Percentiles rank a stretch among this genome's conserved stretches.
Conservation (phyloP, 2,329 filamentous ascomycete genomes). For the Talaromyces rugulosus region DNA sequence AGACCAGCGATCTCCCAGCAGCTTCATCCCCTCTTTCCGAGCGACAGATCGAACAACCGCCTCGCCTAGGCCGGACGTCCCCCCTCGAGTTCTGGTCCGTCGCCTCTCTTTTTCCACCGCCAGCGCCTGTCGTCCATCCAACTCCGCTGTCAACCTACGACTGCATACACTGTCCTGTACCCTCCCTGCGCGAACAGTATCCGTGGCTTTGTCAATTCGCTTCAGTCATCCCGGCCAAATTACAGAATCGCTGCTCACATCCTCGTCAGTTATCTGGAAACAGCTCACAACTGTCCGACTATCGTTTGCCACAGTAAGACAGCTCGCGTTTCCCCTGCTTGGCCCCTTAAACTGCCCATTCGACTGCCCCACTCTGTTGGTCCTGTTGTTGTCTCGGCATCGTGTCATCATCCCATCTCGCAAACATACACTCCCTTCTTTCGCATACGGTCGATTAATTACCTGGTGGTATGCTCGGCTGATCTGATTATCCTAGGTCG, state of each 20-base stretch:
- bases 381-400: background rate
- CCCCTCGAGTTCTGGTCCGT: background rate
- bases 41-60: background rate
- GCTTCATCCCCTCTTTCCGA: constrained; percentile 10
- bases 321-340: background rate
- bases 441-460: background rate
- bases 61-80: background rate
- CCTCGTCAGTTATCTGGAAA: constrained; percentile 4
- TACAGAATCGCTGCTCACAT: constrained; percentile 1
- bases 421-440: background rate
- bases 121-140: background rate
- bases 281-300: constrained; percentile 2
- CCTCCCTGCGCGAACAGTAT: background rate
- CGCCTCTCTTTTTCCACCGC: background rate
- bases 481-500: background rate
- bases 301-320: constrained; percentile 10
- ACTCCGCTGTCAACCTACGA: background rate
- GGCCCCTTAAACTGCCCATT: background rate
- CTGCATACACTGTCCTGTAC: background rate
- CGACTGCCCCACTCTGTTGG: background rate
- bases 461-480: background rate
- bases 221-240: constrained; percentile 4
- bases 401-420: background rate
- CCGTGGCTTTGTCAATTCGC: constrained; percentile 10
- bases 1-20: constrained; percentile 6